Evolutionary conservation across 1,139 yeast genomes (phyloP), one percentile per base, ranked within the genome.

Genomic region (Blastobotrys illinoisensis): DNA sequence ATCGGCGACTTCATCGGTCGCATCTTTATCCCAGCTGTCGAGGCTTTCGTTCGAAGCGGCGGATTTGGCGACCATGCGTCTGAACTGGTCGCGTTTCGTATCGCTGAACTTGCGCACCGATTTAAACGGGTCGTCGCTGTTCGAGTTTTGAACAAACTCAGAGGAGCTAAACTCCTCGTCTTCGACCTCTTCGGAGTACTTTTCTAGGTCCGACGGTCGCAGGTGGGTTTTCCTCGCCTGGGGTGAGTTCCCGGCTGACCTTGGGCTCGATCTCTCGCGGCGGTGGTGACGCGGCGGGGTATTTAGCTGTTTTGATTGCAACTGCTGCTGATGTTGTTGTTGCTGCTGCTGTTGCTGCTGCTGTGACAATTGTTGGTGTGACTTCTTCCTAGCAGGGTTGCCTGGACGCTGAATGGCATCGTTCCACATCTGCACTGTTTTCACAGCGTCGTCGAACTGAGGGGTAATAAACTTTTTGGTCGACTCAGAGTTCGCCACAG

Each of bases 341-440:
- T 19, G 24, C 7, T 3, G 45, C 46, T 11, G 21, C n/a, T 44
- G 46, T 18, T 44, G 46, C 46, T 16, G 23, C 23, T 19, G 24
- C 7, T 3, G 45, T 20, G 20, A 19, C 28, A 24, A n/a, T n/a
- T n/a, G 19, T 3, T 46, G 43, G 28, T 28, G 23, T 9, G 20
- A 21, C 11, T 52, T 48, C 18, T 49, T 49, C 18, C 32, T 24
- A 1, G 50, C 19, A 3, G 7, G 46, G 14, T 11, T 55, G 52
- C 19, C 26, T 7, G 58, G 58, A 9, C 49, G 32, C n/a, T 51
- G 55, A 5, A 53, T 49, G 2, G 52, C 58, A 23, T 64, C 64
- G 46, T 68, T 70, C 66, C 66, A 64, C 49, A 58, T 58, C 52
- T 66, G 65, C 13, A 68, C 72, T 1, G 71, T 65, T 54, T 65